Percentiles rank a stretch among this genome's conserved stretches.
These are phyloP conservation scores for Cryphonectria carpinicola DNA, from an alignment of 2,329 filamentous ascomycete species.

Conservation along the genomic window DNA sequence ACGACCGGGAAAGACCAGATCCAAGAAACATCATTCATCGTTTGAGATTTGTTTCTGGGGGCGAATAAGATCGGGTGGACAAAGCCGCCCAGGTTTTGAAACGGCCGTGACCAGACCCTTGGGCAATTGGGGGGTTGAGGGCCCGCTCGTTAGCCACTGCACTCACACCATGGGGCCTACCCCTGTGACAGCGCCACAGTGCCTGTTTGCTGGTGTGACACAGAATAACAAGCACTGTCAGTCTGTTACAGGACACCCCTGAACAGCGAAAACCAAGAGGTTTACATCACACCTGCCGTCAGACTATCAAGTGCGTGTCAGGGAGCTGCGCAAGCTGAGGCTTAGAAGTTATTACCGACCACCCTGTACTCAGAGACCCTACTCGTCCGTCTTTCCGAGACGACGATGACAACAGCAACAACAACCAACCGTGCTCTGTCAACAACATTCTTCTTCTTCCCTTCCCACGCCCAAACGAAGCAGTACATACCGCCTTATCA, in stretches of 20 bases:
- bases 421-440: background rate
- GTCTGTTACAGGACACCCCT: background rate
- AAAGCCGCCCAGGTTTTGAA: constrained; percentile 20
- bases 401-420: background rate
- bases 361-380: constrained; percentile 4
- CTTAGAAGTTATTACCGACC: constrained; percentile 27
- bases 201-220: background rate
- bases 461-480: background rate
- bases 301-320: constrained; percentile 4
- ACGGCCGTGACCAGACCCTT: constrained; percentile 21
- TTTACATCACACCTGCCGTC: constrained; percentile 17
- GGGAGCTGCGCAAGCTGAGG: constrained; percentile 29
- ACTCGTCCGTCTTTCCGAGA: background rate
- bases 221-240: background rate
- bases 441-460: background rate
- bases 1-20: background rate
- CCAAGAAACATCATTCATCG: background rate
- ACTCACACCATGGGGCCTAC: constrained; percentile 12
- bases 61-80: constrained; percentile 13
- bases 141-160: background rate
- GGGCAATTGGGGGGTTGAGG: background rate
- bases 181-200: constrained; percentile 1
- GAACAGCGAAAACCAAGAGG: background rate
- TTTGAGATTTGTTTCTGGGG: constrained; percentile 27
- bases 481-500: background rate